Conservation (phyloP, 495 filamentous ascomycete genomes). For the Aspergillus indologenus region DNA sequence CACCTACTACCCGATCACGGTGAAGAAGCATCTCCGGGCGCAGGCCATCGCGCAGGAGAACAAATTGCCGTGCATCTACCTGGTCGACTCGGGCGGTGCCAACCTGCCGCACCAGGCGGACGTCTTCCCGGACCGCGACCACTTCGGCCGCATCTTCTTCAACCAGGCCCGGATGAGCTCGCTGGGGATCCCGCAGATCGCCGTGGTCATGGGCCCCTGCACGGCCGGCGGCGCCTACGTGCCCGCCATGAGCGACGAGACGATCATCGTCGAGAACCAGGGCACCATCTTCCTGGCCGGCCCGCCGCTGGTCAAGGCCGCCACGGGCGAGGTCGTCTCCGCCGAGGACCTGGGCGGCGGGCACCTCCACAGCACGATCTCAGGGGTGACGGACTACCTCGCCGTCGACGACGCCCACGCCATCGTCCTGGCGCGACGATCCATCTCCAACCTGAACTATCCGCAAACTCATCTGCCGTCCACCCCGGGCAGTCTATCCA, state of each 20-base stretch:
- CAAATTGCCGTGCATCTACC: constrained; percentile 81
- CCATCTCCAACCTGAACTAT: constrained; percentile 86
- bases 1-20: constrained; percentile 96
- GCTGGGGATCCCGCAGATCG: constrained; percentile 84
- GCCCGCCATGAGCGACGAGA: constrained; percentile 95
- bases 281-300: constrained; percentile 97
- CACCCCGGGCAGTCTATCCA: constrained; percentile 20
- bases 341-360: constrained; percentile 94
- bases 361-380: constrained; percentile 83
- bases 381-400: constrained; percentile 94
- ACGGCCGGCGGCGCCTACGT: constrained; percentile 96
- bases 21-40: constrained; percentile 95
- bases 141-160: constrained; percentile 97
- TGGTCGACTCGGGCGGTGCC: constrained; percentile 94
- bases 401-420: constrained; percentile 95
- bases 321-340: constrained; percentile 88
- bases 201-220: constrained; percentile 97
- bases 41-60: constrained; percentile 92
- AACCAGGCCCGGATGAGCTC: constrained; percentile 91
- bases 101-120: constrained; percentile 95
- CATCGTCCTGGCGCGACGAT: constrained; percentile 78
- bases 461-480: constrained; percentile 41
- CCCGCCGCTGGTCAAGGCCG: constrained; percentile 92
- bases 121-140: constrained; percentile 92
- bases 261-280: constrained; percentile 91